Conservation (phyloP, 192 early-diverging fungal species). For the Diversispora epigaea region DNA sequence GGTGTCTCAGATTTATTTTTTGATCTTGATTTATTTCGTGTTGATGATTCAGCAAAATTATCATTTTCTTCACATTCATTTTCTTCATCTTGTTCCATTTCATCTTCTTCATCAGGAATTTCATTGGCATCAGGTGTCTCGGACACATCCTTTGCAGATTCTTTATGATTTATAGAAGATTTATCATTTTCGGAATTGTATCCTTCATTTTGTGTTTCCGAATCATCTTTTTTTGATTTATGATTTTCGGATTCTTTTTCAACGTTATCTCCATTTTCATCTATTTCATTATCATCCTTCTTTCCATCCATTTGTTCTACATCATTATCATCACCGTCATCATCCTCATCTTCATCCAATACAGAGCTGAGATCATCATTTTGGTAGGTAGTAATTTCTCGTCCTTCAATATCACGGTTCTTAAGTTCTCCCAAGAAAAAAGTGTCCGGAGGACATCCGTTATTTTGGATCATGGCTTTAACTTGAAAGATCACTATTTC, state of each 20-base stretch:
- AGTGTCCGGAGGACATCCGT: slow-evolving; percentile 53
- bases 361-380: background rate
- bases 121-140: too few relatives aligned
- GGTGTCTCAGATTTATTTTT: too few relatives aligned
- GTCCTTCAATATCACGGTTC: slow-evolving; percentile 69
- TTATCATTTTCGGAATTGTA: too few relatives aligned
- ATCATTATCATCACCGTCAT: slow-evolving; percentile 26
- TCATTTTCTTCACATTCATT: too few relatives aligned
- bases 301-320: slow-evolving; percentile 22
- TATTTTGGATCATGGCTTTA: slow-evolving; percentile 69
- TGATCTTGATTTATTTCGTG: too few relatives aligned
- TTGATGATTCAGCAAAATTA: too few relatives aligned
- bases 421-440: slow-evolving; percentile 62
- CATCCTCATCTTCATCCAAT: slow-evolving; percentile 19
- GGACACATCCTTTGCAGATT: too few relatives aligned
- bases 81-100: background rate
- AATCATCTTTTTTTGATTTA: background rate
- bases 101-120: background rate
- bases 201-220: too few relatives aligned
- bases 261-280: background rate
- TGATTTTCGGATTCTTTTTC: background rate
- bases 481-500: slow-evolving; percentile 76
- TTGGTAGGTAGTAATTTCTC: slow-evolving; percentile 43
- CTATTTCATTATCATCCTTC: slow-evolving; percentile 8
- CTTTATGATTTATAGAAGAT: too few relatives aligned